Evolutionary conservation across 2,329 filamentous ascomycete species (phyloP).

Genomic region (Cladobotryum protrusum): DNA sequence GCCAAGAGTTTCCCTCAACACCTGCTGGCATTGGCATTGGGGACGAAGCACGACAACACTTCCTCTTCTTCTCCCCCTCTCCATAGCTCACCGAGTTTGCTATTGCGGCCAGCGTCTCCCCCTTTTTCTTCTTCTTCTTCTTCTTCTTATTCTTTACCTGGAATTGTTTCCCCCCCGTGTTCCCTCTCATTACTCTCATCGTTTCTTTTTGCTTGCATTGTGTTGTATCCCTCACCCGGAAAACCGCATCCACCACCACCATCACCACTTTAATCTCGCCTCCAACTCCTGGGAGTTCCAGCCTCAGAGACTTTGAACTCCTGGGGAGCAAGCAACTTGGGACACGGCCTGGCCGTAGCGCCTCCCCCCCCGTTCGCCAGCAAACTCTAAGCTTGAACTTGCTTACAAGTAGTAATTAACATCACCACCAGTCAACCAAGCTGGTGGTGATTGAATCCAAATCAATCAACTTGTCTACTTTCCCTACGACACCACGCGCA

Average conservation of each 20-base stretch:
- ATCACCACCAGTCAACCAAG: conserved; percentile 27
- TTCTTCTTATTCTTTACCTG: background rate
- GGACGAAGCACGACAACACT: background rate
- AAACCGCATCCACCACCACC: too few relatives aligned
- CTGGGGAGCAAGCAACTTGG: background rate
- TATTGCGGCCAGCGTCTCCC: too few relatives aligned
- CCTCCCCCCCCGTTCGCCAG: too few relatives aligned
- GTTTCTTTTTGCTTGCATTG: background rate
- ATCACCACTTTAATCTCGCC: too few relatives aligned
- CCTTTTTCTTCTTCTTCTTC: background rate
- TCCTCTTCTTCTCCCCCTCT: too few relatives aligned
- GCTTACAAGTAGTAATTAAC: background rate
- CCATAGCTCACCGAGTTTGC: too few relatives aligned
- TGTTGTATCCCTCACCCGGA: background rate
- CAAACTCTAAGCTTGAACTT: background rate
- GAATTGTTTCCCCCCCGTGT: background rate
- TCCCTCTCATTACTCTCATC: background rate
- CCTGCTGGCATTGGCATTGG: background rate
- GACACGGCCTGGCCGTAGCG: background rate
- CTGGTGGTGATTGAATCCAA: conserved; percentile 27
- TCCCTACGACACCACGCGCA: conserved; percentile 28
- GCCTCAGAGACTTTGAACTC: too few relatives aligned
- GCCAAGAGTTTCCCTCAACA: background rate
- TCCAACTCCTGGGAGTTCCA: too few relatives aligned
- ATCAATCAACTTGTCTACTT: conserved; percentile 43